A percentile compares a stretch with the other conserved stretches of the same genome.
Conservation (phyloP, 371 early-diverging fungal species). For the Rhizopus stolonifer region DNA sequence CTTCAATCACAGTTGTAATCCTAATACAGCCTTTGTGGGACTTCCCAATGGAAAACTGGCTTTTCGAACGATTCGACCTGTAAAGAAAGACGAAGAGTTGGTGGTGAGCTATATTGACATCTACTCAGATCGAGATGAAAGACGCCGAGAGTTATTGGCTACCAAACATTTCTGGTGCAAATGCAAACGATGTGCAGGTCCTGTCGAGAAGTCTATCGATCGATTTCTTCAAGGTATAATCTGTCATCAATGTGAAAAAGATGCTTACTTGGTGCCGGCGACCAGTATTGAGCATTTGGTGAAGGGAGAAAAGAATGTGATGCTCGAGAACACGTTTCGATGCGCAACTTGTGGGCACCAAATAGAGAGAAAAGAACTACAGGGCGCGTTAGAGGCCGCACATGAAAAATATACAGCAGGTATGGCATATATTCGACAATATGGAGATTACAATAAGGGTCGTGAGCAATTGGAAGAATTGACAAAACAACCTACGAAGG, state of each 20-base stretch:
- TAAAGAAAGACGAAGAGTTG: slow-evolving; percentile 57
- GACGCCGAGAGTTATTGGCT: slow-evolving; percentile 60
- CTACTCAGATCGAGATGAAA: slow-evolving; percentile 67
- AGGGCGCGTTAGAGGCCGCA: slow-evolving; percentile 41
- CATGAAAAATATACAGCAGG: slow-evolving; percentile 29
- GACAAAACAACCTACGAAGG: slow-evolving; percentile 10
- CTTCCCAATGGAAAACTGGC: slow-evolving; percentile 49
- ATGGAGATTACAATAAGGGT: slow-evolving; percentile 35
- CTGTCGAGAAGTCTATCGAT: slow-evolving; percentile 64
- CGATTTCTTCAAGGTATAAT: slow-evolving; percentile 67
- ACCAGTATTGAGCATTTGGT: slow-evolving; percentile 30
- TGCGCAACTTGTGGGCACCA: slow-evolving; percentile 54
- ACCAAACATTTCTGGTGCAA: slow-evolving; percentile 74
- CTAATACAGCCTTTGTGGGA: slow-evolving; percentile 65
- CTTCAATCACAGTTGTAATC: slow-evolving; percentile 68
- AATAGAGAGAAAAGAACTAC: slow-evolving; percentile 28
- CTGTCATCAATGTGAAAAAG: slow-evolving; percentile 57
- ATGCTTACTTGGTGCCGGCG: slow-evolving; percentile 66
- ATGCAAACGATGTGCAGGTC: slow-evolving; percentile 63
- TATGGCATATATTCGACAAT: slow-evolving; percentile 30
- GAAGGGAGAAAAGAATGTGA: slow-evolving; percentile 11
- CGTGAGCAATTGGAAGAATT: slow-evolving; percentile 24
- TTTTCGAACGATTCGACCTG: slow-evolving; percentile 59
- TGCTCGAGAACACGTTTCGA: slow-evolving; percentile 28
- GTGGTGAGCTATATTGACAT: slow-evolving; percentile 68